These are phyloP conservation scores for Vigna mungo DNA, from an alignment of 306 rosid genomes.

Conservation along the genomic window DNA sequence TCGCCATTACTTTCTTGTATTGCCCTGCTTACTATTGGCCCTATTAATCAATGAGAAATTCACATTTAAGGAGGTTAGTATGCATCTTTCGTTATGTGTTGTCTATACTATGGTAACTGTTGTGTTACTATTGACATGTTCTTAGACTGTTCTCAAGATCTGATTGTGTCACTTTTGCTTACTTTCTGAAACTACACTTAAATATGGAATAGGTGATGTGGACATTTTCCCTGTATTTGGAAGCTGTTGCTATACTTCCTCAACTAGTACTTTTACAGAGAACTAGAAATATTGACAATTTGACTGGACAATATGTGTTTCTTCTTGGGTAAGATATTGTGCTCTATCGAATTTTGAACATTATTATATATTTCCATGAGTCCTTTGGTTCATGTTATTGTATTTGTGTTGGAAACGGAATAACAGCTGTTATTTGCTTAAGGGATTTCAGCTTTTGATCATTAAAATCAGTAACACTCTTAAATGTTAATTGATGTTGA, in stretches of 20 bases:
- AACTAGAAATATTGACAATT: constrained; percentile 91
- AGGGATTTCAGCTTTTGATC: constrained; percentile 32
- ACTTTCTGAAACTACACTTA: constrained; percentile 30
- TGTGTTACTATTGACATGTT: constrained; percentile 19
- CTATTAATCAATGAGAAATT: constrained; percentile 74
- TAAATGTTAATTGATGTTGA: no score
- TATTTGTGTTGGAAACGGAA: constrained; percentile 1
- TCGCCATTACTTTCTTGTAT: constrained; percentile 68
- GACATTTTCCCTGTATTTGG: constrained; percentile 87
- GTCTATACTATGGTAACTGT: background rate
- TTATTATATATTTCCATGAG: background rate
- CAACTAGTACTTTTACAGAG: constrained; percentile 83
- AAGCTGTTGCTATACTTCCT: constrained; percentile 95
- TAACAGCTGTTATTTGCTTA: constrained; percentile 22
- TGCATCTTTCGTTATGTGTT: constrained; percentile 24
- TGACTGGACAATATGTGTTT: constrained; percentile 89
- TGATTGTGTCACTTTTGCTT: constrained; percentile 29
- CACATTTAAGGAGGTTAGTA: constrained; percentile 79
- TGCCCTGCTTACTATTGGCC: constrained; percentile 82
- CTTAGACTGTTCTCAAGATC: constrained; percentile 30
- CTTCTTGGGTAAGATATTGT: constrained; percentile 77
- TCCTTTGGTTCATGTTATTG: constrained; percentile 35
- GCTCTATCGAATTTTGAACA: constrained; percentile 28
- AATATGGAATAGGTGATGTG: constrained; percentile 76
- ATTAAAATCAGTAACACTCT: background rate